These are phyloP conservation scores for Spathaspora passalidarum DNA, from an alignment of 805 yeast genomes.

Conservation along the genomic window DNA sequence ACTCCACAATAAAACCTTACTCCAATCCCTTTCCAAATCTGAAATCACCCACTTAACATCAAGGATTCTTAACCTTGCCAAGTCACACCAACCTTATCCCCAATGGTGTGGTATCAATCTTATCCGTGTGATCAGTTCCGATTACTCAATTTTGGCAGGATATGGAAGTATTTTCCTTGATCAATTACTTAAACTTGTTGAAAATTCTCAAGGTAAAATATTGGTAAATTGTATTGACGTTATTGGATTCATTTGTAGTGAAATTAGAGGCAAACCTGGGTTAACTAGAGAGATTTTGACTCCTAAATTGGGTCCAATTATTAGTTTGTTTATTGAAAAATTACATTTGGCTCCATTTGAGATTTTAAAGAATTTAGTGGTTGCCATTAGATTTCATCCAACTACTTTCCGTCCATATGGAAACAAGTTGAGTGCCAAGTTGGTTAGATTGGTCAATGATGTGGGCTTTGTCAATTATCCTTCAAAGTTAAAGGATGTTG, in stretches of 20 bases:
- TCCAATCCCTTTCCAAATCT: slow-evolving; percentile 44
- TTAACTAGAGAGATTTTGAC: slow-evolving; percentile 80
- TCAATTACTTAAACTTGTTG: slow-evolving; percentile 38
- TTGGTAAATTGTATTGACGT: slow-evolving; percentile 38
- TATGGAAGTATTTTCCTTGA: slow-evolving; percentile 40
- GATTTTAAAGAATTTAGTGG: slow-evolving; percentile 31
- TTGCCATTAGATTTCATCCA: slow-evolving; percentile 54
- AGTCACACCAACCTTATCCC: slow-evolving; percentile 30
- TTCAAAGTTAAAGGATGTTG: slow-evolving; percentile 31
- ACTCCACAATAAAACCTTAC: slow-evolving; percentile 27
- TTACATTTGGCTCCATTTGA: slow-evolving; percentile 28
- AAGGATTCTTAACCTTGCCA: slow-evolving; percentile 28
- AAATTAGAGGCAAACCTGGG: slow-evolving; percentile 76
- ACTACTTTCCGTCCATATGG: slow-evolving; percentile 82
- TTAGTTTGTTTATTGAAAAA: slow-evolving; percentile 49
- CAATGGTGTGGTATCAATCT: slow-evolving; percentile 63
- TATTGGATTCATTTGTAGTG: slow-evolving; percentile 37
- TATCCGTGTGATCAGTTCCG: slow-evolving; percentile 40
- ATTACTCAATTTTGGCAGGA: slow-evolving; percentile 35
- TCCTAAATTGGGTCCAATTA: slow-evolving; percentile 67
- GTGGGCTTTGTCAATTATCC: slow-evolving; percentile 40
- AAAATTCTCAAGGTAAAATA: slow-evolving; percentile 30
- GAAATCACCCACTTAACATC: slow-evolving; percentile 51
- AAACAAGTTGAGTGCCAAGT: slow-evolving; percentile 51
- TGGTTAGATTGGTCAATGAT: slow-evolving; percentile 33